Conservation (phyloP, 208 protist species). For the Strigomonas culicis region DNA sequence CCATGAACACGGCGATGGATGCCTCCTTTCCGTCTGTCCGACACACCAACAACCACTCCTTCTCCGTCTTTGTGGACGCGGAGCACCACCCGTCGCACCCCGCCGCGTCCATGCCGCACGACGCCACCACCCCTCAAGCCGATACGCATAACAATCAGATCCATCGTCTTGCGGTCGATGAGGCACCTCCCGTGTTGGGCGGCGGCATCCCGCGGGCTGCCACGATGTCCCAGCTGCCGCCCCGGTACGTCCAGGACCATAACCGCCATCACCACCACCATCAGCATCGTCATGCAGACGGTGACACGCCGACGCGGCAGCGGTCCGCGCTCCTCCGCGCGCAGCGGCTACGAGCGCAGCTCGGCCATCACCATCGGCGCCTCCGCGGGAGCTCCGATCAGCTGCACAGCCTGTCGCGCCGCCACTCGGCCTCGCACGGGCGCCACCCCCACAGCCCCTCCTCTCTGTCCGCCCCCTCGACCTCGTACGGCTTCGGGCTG, state of each 20-base stretch:
- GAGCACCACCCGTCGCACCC: no score
- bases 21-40: no score
- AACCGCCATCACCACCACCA: conserved; percentile 6
- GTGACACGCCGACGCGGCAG: conserved; percentile 11
- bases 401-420: conserved; percentile 7
- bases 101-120: no score
- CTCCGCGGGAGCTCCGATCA: conserved; percentile 17
- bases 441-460: conserved; percentile 6
- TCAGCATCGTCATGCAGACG: conserved; percentile 4
- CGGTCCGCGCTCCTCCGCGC: conserved; percentile 13
- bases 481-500: not conserved
- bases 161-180: no score
- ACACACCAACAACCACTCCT: conserved; percentile 1
- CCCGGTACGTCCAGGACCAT: not conserved
- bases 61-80: conserved; percentile 1
- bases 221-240: no score
- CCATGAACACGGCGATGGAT: no score
- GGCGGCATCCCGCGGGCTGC: no score
- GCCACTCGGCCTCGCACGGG: not conserved
- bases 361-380: conserved; percentile 18
- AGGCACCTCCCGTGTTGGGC: no score
- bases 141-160: no score
- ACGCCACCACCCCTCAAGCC: no score
- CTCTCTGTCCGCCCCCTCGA: no score
- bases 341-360: conserved; percentile 20